Evolutionary conservation across 768 basidiomycete genomes (phyloP).

Genomic region (Asterophora lycoperdoides): DNA sequence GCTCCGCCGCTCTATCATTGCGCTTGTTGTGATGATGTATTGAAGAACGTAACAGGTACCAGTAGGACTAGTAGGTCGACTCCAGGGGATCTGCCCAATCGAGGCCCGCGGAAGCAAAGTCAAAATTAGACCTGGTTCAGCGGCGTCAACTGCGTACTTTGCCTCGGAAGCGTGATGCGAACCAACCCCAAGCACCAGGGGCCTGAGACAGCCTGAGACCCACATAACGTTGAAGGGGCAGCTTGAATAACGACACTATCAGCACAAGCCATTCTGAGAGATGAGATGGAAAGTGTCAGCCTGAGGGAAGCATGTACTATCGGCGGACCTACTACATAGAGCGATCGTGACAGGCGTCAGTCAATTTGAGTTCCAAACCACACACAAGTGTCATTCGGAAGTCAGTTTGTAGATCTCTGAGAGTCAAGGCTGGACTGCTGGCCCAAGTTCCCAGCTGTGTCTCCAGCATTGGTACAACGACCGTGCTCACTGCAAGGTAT

Average conservation of each 20-base stretch:
- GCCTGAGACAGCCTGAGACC: too few relatives aligned
- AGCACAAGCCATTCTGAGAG: slow-evolving; percentile 2
- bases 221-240: too few relatives aligned
- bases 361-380: neutral
- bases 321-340: too few relatives aligned
- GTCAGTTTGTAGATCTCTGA: neutral
- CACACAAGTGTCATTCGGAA: slow-evolving; percentile 1
- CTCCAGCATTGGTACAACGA: too few relatives aligned
- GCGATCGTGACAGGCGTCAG: neutral
- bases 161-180: too few relatives aligned
- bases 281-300: slow-evolving; percentile 17
- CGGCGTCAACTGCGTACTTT: slow-evolving; percentile 8
- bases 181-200: too few relatives aligned
- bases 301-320: neutral
- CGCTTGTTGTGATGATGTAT: neutral
- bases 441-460: too few relatives aligned
- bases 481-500: neutral
- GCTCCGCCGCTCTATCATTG: neutral
- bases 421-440: too few relatives aligned
- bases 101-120: too few relatives aligned
- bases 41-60: too few relatives aligned
- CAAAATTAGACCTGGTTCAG: slow-evolving; percentile 2
- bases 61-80: too few relatives aligned
- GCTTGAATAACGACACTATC: neutral
- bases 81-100: neutral